Evolutionary conservation across 208 protist genomes (phyloP).

Genomic region (Wallacemonas sp.): DNA sequence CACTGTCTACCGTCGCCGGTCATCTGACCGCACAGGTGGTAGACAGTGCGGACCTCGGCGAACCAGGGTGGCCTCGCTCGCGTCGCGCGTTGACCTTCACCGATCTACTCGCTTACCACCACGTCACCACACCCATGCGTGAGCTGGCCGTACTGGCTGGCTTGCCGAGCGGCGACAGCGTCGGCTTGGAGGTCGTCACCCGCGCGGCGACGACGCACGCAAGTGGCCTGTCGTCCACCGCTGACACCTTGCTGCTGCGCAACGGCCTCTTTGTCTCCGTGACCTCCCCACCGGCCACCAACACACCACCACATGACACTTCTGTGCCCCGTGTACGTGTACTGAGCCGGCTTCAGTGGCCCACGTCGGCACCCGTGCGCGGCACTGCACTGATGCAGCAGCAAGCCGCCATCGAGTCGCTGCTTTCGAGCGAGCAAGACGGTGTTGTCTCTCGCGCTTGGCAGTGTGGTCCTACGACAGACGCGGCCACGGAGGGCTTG

Average conservation of each 20-base stretch:
- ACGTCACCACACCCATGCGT: neutral
- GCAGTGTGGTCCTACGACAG: neutral
- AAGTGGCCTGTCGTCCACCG: neutral
- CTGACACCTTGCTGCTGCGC: neutral
- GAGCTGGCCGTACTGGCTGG: neutral
- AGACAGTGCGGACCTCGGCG: neutral
- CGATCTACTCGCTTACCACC: neutral
- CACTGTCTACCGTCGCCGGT: neutral
- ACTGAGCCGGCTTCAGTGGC: neutral
- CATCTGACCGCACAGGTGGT: neutral
- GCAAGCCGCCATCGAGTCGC: neutral
- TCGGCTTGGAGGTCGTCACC: neutral
- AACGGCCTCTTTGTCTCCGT: neutral
- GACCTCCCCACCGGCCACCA: neutral
- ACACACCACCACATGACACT: too few relatives aligned
- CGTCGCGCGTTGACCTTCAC: neutral
- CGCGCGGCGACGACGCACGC: too few relatives aligned
- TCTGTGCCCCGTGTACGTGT: neutral
- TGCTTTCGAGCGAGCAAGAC: constrained; percentile 1
- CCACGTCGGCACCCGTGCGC: neutral
- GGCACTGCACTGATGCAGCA: neutral
- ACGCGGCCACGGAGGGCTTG: neutral
- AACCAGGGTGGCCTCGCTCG: neutral
- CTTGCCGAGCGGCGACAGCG: neutral
- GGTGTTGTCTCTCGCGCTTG: neutral